A percentile compares a stretch with the other conserved stretches of the same genome.
These are phyloP conservation scores for Rhizopus arrhizus DNA, from an alignment of 371 early-diverging fungal species.

Conservation along the genomic window DNA sequence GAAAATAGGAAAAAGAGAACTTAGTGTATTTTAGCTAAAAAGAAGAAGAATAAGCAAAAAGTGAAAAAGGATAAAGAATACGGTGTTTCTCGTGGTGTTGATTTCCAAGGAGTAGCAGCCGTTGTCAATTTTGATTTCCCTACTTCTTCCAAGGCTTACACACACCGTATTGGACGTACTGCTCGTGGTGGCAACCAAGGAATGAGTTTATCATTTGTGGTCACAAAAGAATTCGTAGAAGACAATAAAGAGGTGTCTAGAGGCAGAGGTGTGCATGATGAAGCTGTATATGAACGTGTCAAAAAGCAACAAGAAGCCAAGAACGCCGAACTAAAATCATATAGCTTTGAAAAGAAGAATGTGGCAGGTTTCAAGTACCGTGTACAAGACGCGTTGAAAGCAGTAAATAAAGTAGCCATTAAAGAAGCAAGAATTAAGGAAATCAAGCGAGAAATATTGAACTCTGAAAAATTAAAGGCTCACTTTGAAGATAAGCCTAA, in stretches of 20 bases:
- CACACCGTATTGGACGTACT: constrained; percentile 96
- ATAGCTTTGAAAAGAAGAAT: constrained; percentile 85
- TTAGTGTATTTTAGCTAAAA: constrained; percentile 17
- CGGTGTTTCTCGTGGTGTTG: constrained; percentile 97
- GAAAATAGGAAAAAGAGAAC: constrained; percentile 5
- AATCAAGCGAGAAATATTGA: constrained; percentile 88
- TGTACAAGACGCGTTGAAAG: constrained; percentile 82
- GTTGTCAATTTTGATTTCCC: constrained; percentile 99
- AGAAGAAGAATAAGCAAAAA: constrained; percentile 57
- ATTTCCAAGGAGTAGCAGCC: constrained; percentile 90
- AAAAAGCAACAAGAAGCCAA: constrained; percentile 65
- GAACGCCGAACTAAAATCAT: constrained; percentile 73
- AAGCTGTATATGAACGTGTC: constrained; percentile 71
- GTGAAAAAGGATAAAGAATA: constrained; percentile 77
- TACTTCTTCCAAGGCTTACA: constrained; percentile 83
- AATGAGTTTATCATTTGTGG: constrained; percentile 86
- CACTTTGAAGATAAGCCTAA: constrained; percentile 96
- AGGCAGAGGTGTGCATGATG: constrained; percentile 59
- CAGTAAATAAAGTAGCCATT: constrained; percentile 76
- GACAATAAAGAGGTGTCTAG: constrained; percentile 38
- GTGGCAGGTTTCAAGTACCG: constrained; percentile 92
- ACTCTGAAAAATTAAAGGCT: constrained; percentile 90
- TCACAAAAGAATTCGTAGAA: constrained; percentile 48
- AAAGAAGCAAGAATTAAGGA: constrained; percentile 92
- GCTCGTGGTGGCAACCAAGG: constrained; percentile 92